A percentile compares a stretch with the other conserved stretches of the same genome.
Evolutionary conservation across 805 yeast species (phyloP).

Genomic region (Priceomyces fermenticarens): DNA sequence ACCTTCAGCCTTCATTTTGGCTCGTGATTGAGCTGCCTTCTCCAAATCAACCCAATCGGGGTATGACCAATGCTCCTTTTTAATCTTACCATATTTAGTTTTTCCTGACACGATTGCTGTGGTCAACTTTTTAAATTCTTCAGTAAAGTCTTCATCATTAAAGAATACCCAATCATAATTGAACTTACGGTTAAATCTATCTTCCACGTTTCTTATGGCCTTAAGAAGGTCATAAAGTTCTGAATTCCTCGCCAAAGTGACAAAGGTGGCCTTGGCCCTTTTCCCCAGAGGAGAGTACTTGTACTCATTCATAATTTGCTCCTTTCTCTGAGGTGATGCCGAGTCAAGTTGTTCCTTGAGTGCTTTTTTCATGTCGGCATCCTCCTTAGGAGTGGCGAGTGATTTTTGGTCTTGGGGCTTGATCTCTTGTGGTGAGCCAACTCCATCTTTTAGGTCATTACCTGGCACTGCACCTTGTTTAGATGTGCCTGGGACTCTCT

Average conservation of each 20-base stretch:
- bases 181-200: conserved; percentile 77
- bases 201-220: conserved; percentile 79
- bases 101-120: conserved; percentile 69
- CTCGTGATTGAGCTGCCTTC: conserved; percentile 64
- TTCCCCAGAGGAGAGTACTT: background rate
- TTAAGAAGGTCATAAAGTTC: conserved; percentile 61
- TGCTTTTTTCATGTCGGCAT: too few relatives aligned
- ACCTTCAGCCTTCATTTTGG: conserved; percentile 49
- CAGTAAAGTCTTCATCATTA: conserved; percentile 81
- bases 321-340: conserved; percentile 1
- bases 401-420: background rate
- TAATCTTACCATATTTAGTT: conserved; percentile 75
- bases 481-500: background rate
- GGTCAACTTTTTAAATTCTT: conserved; percentile 73
- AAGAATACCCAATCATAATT: conserved; percentile 94
- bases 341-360: background rate
- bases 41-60: conserved; percentile 79
- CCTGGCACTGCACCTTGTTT: background rate
- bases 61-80: conserved; percentile 83
- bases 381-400: background rate
- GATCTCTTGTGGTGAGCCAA: background rate
- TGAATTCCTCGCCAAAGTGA: conserved; percentile 73
- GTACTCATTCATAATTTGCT: background rate
- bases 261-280: conserved; percentile 60
- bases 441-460: background rate